Evolutionary conservation across 805 yeast species (phyloP).

Genomic region (Dipodascus geniculatus): DNA sequence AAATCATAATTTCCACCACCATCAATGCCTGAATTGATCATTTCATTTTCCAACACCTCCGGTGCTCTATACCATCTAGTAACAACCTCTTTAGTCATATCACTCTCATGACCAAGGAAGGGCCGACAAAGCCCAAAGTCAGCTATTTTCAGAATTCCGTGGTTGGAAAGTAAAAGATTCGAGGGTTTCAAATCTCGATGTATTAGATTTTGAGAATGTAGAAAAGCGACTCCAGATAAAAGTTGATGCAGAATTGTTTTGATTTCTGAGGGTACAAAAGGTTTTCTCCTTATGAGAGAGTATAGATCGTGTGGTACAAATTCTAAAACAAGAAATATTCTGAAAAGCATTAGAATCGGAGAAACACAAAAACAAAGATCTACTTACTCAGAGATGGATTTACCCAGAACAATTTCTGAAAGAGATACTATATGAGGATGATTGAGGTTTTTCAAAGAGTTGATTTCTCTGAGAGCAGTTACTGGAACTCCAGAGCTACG

Average conservation of each 20-base stretch:
- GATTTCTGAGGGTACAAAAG: conserved; percentile 21
- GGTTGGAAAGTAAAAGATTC: conserved; percentile 17
- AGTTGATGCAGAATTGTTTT: conserved; percentile 21
- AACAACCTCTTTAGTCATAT: conserved; percentile 28
- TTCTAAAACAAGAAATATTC: conserved; percentile 23
- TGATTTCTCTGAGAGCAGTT: conserved; percentile 54
- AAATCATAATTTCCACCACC: conserved; percentile 29
- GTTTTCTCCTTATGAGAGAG: conserved; percentile 14
- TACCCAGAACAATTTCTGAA: conserved; percentile 39
- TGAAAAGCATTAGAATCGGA: conserved; percentile 4
- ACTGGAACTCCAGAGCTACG: conserved; percentile 44
- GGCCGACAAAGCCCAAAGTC: conserved; percentile 44
- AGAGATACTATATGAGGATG: conserved; percentile 45
- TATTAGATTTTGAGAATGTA: conserved; percentile 18
- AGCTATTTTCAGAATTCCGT: conserved; percentile 18
- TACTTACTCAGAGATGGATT: neutral
- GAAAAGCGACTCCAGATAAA: conserved; percentile 15
- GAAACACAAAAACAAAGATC: neutral
- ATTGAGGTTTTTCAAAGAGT: conserved; percentile 37
- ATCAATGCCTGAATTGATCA: conserved; percentile 12
- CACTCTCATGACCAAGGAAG: conserved; percentile 14
- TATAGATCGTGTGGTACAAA: conserved; percentile 23
- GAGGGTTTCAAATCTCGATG: conserved; percentile 23
- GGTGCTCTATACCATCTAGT: conserved; percentile 37
- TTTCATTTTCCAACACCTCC: conserved; percentile 7